Percentiles rank a stretch among this genome's conserved stretches.
phyloP scores from a whole-genome alignment of 1,139 yeast species.

The Nakaseomyces sp. region DNA sequence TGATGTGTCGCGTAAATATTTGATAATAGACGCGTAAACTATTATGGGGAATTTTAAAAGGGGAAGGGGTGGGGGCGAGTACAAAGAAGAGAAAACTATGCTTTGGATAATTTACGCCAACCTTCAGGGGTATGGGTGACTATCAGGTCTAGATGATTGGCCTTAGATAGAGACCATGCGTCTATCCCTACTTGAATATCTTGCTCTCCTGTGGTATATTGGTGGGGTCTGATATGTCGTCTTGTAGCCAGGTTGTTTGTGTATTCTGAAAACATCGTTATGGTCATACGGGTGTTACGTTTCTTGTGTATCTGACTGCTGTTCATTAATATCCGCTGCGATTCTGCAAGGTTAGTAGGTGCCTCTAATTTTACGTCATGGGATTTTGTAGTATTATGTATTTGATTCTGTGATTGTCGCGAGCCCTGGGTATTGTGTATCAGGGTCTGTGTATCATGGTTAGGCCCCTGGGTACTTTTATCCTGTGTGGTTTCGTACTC shows the following conservation, averaged over 20 bases:
- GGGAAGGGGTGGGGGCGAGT: not conserved
- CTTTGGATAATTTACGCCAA: not conserved
- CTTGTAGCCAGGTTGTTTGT: constrained; percentile 10
- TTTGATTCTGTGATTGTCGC: not conserved
- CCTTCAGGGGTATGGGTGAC: not conserved
- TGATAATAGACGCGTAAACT: not conserved
- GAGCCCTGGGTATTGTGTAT: too few relatives aligned
- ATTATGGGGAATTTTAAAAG: not conserved
- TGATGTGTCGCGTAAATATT: too few relatives aligned
- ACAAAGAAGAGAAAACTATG: not conserved
- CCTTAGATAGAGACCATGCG: not conserved
- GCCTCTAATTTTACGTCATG: not conserved
- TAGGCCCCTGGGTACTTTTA: not conserved
- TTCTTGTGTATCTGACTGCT: not conserved
- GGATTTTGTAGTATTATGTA: not conserved
- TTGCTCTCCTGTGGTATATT: not conserved
- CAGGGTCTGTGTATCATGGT: too few relatives aligned
- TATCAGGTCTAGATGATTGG: not conserved
- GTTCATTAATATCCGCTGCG: too few relatives aligned
- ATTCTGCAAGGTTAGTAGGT: too few relatives aligned
- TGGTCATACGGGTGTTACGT: constrained; percentile 3
- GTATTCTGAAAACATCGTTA: constrained; percentile 16
- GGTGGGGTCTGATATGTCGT: not conserved
- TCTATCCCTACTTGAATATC: not conserved
- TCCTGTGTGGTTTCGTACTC: constrained; percentile 1